A percentile compares a stretch with the other conserved stretches of the same genome.
Conservation (phyloP, 768 basidiomycete species). For the Tulasnella sp. region DNA sequence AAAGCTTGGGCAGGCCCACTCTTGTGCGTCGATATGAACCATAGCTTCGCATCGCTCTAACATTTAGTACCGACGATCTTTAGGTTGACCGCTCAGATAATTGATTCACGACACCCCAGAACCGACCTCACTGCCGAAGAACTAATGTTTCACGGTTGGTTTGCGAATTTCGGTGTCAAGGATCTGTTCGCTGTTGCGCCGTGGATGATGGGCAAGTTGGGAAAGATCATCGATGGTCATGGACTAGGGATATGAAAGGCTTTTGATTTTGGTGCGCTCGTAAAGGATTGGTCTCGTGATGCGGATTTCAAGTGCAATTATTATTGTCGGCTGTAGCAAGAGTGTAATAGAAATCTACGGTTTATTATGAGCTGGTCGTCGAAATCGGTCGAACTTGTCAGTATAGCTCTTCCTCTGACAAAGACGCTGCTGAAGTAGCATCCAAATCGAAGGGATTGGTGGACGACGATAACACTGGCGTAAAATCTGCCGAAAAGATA, state of each 20-base stretch:
- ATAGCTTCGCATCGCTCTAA: background rate
- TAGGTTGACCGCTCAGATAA: slow-evolving; percentile 15
- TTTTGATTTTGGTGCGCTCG: background rate
- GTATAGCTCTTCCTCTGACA: slow-evolving; percentile 80
- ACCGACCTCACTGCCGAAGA: background rate
- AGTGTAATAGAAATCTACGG: background rate
- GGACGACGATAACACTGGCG: slow-evolving; percentile 28
- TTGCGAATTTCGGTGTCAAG: slow-evolving; percentile 59
- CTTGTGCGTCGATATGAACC: slow-evolving; percentile 14
- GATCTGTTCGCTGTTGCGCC: slow-evolving; percentile 68
- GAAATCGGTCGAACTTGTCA: slow-evolving; percentile 27
- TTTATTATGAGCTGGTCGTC: background rate
- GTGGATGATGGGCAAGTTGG: slow-evolving; percentile 64
- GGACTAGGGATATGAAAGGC: background rate
- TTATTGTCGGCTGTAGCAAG: background rate
- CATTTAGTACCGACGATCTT: background rate
- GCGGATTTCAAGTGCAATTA: background rate
- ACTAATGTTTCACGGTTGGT: slow-evolving; percentile 31
- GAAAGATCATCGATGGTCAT: slow-evolving; percentile 53
- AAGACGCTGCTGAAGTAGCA: slow-evolving; percentile 52
- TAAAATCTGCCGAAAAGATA: slow-evolving; percentile 35
- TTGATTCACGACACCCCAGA: background rate
- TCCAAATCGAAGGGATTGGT: slow-evolving; percentile 63
- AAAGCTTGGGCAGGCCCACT: slow-evolving; percentile 23
- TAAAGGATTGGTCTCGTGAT: background rate